These are phyloP conservation scores for Boletus rufocinnamomeus DNA, from an alignment of 768 basidiomycete genomes.

Conservation along the genomic window DNA sequence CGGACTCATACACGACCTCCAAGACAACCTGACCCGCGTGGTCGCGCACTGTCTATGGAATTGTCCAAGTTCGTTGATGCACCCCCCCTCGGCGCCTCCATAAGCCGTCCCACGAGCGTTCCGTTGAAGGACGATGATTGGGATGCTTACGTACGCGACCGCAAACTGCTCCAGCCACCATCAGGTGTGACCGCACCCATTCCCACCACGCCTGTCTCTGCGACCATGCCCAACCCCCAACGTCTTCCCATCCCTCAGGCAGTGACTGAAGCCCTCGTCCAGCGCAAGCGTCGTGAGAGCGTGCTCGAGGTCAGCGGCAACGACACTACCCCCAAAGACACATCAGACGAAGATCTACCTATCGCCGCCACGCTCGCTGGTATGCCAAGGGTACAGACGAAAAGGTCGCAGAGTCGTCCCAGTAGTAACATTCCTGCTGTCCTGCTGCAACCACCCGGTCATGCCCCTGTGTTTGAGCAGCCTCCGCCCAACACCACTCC, in stretches of 20 bases:
- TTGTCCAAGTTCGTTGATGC: slow-evolving; percentile 49
- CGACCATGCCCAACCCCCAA: slow-evolving; percentile 36
- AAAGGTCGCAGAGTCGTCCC: slow-evolving; percentile 21
- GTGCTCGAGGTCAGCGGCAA: slow-evolving; percentile 49
- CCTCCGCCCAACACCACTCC: slow-evolving; percentile 23
- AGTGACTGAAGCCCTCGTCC: slow-evolving; percentile 71
- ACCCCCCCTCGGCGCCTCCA: slow-evolving; percentile 50
- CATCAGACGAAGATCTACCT: slow-evolving; percentile 38
- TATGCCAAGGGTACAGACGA: slow-evolving; percentile 15
- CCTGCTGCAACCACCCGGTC: slow-evolving; percentile 32
- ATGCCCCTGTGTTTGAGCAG: slow-evolving; percentile 31
- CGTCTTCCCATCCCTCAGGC: slow-evolving; percentile 65
- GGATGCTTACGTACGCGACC: slow-evolving; percentile 83
- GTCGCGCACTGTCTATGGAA: slow-evolving; percentile 74
- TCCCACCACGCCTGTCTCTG: slow-evolving; percentile 50
- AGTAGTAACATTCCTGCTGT: slow-evolving; percentile 31
- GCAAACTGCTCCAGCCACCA: slow-evolving; percentile 83
- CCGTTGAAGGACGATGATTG: slow-evolving; percentile 78
- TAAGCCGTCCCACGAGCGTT: slow-evolving; percentile 69
- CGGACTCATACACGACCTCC: slow-evolving; percentile 70
- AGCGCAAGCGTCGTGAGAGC: slow-evolving; percentile 72
- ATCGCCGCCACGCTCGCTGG: slow-evolving; percentile 29
- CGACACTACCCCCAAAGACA: slow-evolving; percentile 35
- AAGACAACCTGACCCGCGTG: slow-evolving; percentile 66
- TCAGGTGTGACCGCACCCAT: slow-evolving; percentile 81